A percentile compares a stretch with the other conserved stretches of the same genome.
These are phyloP conservation scores for Tritrichomonas foetus DNA, from an alignment of 208 protist genomes.

Conservation along the genomic window DNA sequence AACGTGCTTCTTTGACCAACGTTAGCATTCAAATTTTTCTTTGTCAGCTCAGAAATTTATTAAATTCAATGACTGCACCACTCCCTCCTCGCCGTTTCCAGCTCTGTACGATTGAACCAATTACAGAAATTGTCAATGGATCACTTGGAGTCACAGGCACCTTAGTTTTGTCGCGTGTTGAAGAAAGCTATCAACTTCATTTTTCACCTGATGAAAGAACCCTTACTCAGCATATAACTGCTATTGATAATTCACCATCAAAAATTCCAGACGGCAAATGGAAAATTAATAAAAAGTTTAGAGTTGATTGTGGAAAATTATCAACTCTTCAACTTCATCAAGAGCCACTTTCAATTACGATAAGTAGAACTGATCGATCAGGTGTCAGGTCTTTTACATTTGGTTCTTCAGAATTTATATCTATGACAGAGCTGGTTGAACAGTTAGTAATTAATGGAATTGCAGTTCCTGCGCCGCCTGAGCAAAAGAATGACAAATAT, in stretches of 20 bases:
- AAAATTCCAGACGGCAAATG: not conserved
- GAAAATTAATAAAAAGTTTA: not conserved
- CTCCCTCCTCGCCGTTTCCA: not conserved
- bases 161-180: not conserved
- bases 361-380: not conserved
- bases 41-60: too few relatives aligned
- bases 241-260: not conserved
- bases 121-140: not conserved
- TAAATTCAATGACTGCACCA: not conserved
- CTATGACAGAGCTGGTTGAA: slow-evolving; percentile 21
- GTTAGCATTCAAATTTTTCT: too few relatives aligned
- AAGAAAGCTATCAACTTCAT: not conserved
- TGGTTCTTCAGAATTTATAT: not conserved
- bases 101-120: slow-evolving; percentile 17
- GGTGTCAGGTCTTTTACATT: not conserved
- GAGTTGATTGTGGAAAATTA: not conserved
- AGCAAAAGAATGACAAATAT: not conserved
- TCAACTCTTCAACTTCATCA: slow-evolving; percentile 21
- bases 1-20: too few relatives aligned
- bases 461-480: not conserved
- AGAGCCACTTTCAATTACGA: not conserved
- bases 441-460: slow-evolving; percentile 26
- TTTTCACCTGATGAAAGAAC: not conserved
- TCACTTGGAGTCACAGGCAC: not conserved
- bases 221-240: not conserved